A percentile compares a stretch with the other conserved stretches of the same genome.
phyloP scores from a whole-genome alignment of 441 rosid genomes.

The Eutrema salsugineum region DNA sequence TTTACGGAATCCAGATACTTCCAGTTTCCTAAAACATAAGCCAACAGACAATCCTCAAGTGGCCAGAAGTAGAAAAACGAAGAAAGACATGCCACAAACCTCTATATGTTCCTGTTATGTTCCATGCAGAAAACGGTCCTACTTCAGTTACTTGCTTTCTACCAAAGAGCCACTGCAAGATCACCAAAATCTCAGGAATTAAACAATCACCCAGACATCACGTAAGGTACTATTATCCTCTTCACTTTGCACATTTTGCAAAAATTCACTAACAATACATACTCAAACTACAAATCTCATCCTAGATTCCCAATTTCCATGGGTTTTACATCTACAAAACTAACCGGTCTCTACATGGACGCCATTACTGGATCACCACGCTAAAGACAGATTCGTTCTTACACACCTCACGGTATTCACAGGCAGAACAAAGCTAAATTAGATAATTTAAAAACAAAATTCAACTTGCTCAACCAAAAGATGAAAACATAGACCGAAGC shows the following conservation, averaged over 20 bases:
- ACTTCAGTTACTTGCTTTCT: conserved; percentile 66
- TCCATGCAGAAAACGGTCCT: conserved; percentile 86
- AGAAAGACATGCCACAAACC: conserved; percentile 48
- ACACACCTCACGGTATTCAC: background rate
- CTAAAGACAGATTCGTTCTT: background rate
- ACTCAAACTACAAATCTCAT: background rate
- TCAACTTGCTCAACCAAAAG: background rate
- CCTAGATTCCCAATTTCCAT: background rate
- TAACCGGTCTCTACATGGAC: background rate
- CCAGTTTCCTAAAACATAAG: conserved; percentile 55
- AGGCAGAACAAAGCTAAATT: background rate
- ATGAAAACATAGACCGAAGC: background rate
- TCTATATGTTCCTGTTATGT: conserved; percentile 97
- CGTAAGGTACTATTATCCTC: background rate
- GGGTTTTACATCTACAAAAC: background rate
- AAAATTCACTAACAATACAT: background rate
- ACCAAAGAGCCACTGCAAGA: conserved; percentile 77
- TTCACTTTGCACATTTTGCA: background rate
- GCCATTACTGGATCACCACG: background rate
- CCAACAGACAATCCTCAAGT: background rate
- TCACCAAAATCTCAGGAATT: background rate
- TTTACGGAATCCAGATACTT: conserved; percentile 78
- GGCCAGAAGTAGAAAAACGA: background rate
- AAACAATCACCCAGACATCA: background rate
- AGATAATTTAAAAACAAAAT: background rate